Conservation (phyloP, 2,329 filamentous ascomycete species). For the Mycosphaerelloides madeirae region DNA sequence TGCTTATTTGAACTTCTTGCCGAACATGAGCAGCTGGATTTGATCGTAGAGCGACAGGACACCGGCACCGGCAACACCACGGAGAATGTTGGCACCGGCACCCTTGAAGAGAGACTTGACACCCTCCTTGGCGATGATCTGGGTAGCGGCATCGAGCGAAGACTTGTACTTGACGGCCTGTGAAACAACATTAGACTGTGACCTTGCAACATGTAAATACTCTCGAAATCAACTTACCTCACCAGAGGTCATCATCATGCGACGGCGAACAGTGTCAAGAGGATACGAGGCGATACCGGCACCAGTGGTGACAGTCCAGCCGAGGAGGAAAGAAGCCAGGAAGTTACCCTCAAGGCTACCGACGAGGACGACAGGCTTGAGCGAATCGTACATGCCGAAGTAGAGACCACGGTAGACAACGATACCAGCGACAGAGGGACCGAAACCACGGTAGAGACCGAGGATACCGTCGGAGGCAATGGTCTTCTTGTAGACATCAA, state of each 20-base stretch:
- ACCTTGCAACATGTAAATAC: conserved; percentile 30
- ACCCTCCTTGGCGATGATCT: conserved; percentile 98
- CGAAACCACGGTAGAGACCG: conserved; percentile 99
- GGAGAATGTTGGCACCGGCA: conserved; percentile 99
- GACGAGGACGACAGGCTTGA: conserved; percentile 96
- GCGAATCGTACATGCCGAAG: conserved; percentile 99
- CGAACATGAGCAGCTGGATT: conserved; percentile 98
- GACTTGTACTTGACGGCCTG: conserved; percentile 99
- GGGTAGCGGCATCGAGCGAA: conserved; percentile 87
- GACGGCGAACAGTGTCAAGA: conserved; percentile 99
- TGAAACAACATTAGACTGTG: conserved; percentile 5
- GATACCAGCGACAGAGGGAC: conserved; percentile 98
- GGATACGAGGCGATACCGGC: conserved; percentile 99
- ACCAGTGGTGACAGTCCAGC: conserved; percentile 99
- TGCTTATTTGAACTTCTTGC: conserved; percentile 88
- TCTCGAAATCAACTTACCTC: conserved; percentile 47
- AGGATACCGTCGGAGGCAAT: conserved; percentile 96
- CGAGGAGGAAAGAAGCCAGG: conserved; percentile 97
- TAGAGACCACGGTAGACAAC: conserved; percentile 99
- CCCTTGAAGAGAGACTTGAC: conserved; percentile 99
- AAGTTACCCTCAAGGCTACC: conserved; percentile 95
- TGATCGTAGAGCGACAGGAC: conserved; percentile 99
- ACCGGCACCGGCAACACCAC: conserved; percentile 99
- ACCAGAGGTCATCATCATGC: conserved; percentile 99
- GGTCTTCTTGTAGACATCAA: conserved; percentile 99